Conservation (phyloP, 2,329 filamentous ascomycete species). For the Pseudogymnoascus sp. region DNA sequence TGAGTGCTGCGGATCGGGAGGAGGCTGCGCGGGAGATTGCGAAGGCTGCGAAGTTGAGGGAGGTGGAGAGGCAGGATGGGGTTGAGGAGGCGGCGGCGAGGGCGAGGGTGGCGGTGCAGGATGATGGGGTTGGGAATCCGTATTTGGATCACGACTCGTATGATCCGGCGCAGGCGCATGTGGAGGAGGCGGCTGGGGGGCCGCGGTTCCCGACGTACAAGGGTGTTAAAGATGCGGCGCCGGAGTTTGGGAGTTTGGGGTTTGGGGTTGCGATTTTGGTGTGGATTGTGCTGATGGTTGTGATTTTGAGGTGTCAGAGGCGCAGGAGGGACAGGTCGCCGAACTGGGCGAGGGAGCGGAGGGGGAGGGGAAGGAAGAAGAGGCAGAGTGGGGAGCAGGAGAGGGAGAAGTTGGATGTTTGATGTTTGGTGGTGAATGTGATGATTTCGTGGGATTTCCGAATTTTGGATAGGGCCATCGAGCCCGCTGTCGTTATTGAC, state of each 20-base stretch:
- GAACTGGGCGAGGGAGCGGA: neutral
- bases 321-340: neutral
- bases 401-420: neutral
- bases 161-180: neutral
- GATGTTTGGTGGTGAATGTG: neutral
- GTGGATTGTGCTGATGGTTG: neutral
- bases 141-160: neutral
- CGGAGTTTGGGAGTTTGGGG: neutral
- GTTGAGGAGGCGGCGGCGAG: neutral
- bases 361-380: neutral
- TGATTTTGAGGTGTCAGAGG: neutral
- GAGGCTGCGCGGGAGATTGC: neutral
- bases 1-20: neutral
- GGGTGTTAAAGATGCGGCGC: neutral
- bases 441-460: neutral
- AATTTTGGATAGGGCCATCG: neutral
- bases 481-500: neutral
- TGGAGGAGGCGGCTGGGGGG: neutral
- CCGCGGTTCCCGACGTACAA: neutral
- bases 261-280: neutral
- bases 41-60: neutral
- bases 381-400: neutral
- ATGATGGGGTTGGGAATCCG: neutral
- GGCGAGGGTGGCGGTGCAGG: neutral
- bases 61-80: neutral